These are phyloP conservation scores for Geosmithia flava DNA, from an alignment of 2,329 filamentous ascomycete genomes.

Conservation along the genomic window DNA sequence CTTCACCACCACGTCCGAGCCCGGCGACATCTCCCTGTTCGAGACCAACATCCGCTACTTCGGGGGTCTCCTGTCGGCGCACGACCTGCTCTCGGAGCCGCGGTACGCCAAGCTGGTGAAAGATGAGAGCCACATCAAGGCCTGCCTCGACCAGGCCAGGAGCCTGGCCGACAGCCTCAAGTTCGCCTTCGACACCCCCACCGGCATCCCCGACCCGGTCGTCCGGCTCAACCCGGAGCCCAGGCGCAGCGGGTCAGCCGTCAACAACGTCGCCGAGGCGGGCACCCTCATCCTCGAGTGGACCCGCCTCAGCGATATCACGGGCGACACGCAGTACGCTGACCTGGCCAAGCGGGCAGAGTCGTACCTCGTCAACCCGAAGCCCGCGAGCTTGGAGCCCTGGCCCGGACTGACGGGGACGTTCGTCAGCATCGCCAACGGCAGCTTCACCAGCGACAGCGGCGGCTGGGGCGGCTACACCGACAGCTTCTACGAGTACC, in stretches of 20 bases:
- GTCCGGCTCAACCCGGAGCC: slow-evolving; percentile 45
- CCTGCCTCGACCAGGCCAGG: slow-evolving; percentile 53
- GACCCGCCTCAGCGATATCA: slow-evolving; percentile 67
- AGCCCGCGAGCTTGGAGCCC: slow-evolving; percentile 40
- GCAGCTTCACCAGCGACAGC: slow-evolving; percentile 50
- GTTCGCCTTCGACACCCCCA: slow-evolving; percentile 66
- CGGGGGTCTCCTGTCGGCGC: slow-evolving; percentile 65
- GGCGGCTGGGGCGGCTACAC: slow-evolving; percentile 70
- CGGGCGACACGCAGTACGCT: slow-evolving; percentile 54
- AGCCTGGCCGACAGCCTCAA: slow-evolving; percentile 61
- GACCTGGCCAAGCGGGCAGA: slow-evolving; percentile 55
- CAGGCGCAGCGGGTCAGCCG: slow-evolving; percentile 32
- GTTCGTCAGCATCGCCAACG: slow-evolving; percentile 50
- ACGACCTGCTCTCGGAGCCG: slow-evolving; percentile 56
- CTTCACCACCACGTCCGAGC: slow-evolving; percentile 43
- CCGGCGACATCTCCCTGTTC: slow-evolving; percentile 58
- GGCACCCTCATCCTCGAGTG: slow-evolving; percentile 77
- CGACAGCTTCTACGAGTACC: slow-evolving; percentile 80
- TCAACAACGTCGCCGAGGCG: slow-evolving; percentile 63
- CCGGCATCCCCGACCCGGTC: slow-evolving; percentile 61
- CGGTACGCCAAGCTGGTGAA: slow-evolving; percentile 41
- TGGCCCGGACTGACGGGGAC: slow-evolving; percentile 68
- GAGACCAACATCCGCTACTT: slow-evolving; percentile 87
- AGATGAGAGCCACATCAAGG: slow-evolving; percentile 33
- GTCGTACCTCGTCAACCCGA: slow-evolving; percentile 54